phyloP scores from a whole-genome alignment of 2,329 filamentous ascomycete genomes.

The Botryotinia calthae region DNA sequence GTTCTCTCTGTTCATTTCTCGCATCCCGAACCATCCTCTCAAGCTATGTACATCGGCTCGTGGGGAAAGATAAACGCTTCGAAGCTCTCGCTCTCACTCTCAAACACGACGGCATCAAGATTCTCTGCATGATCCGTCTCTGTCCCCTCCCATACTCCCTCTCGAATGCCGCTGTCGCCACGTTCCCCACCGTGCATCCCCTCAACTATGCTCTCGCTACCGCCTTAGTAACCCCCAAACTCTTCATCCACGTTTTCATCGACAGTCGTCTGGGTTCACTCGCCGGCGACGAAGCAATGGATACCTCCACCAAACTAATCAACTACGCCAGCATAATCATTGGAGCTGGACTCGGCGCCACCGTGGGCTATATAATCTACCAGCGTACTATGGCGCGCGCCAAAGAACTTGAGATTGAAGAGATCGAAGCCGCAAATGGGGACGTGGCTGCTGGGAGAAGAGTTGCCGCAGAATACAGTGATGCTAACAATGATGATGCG shows the following conservation, averaged over 20 bases:
- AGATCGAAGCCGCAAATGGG: slow-evolving; percentile 30
- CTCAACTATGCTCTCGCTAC: slow-evolving; percentile 78
- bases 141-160: slow-evolving; percentile 91
- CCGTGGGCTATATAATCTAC: slow-evolving; percentile 85
- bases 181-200: slow-evolving; percentile 83
- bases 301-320: slow-evolving; percentile 69
- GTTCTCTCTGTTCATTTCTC: slow-evolving; percentile 76
- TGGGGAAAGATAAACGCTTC: slow-evolving; percentile 82
- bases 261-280: slow-evolving; percentile 78
- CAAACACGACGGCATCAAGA: slow-evolving; percentile 83
- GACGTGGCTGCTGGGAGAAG: slow-evolving; percentile 15
- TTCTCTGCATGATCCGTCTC: slow-evolving; percentile 86
- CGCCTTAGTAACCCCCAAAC: slow-evolving; percentile 76
- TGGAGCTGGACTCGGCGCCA: slow-evolving; percentile 67
- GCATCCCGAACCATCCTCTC: slow-evolving; percentile 77
- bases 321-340: slow-evolving; percentile 80
- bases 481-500: slow-evolving; percentile 30
- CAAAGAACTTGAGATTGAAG: slow-evolving; percentile 49
- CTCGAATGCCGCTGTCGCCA: slow-evolving; percentile 91
- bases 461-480: slow-evolving; percentile 27
- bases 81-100: slow-evolving; percentile 84
- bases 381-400: slow-evolving; percentile 63
- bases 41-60: slow-evolving; percentile 73
- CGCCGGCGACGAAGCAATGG: slow-evolving; percentile 81
- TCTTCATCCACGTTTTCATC: slow-evolving; percentile 90